Percentiles rank a stretch among this genome's conserved stretches.
Conservation (phyloP, 768 basidiomycete genomes). For the Suillus subluteus region DNA sequence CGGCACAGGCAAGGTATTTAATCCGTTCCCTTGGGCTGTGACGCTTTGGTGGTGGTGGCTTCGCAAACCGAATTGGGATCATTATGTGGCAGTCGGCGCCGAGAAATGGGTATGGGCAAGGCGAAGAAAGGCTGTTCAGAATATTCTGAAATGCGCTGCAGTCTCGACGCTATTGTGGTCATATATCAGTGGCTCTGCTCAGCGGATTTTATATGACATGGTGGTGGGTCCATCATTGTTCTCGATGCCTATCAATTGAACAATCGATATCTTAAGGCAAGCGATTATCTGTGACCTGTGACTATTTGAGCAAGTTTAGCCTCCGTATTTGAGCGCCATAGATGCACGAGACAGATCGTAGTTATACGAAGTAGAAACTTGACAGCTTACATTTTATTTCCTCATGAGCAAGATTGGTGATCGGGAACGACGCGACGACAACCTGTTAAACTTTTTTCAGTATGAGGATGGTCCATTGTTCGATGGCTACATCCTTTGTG, state of each 20-base stretch:
- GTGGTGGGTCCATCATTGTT: background rate
- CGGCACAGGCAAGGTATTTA: slow-evolving; percentile 40
- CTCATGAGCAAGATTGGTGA: too few relatives aligned
- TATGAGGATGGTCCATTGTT: too few relatives aligned
- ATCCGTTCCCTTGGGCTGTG: slow-evolving; percentile 44
- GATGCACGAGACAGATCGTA: too few relatives aligned
- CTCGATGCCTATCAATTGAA: background rate
- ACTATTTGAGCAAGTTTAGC: too few relatives aligned
- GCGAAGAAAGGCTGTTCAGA: slow-evolving; percentile 8
- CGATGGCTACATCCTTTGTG: too few relatives aligned
- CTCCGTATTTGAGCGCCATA: too few relatives aligned
- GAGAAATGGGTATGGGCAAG: slow-evolving; percentile 37
- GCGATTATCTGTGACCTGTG: background rate
- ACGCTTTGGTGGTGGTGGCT: slow-evolving; percentile 40
- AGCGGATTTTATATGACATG: background rate
- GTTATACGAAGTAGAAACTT: too few relatives aligned
- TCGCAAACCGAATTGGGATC: slow-evolving; percentile 37
- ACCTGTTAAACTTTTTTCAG: too few relatives aligned
- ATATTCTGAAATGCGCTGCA: slow-evolving; percentile 11
- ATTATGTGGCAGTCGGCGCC: slow-evolving; percentile 41
- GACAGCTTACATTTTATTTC: too few relatives aligned
- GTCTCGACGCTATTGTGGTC: slow-evolving; percentile 12
- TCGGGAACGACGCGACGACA: too few relatives aligned
- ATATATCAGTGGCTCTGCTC: slow-evolving; percentile 14
- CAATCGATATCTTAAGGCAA: background rate